Base-by-base conservation (phyloP, 2,329 filamentous ascomycete genomes). In the Lizonia empirigonia region DNA sequence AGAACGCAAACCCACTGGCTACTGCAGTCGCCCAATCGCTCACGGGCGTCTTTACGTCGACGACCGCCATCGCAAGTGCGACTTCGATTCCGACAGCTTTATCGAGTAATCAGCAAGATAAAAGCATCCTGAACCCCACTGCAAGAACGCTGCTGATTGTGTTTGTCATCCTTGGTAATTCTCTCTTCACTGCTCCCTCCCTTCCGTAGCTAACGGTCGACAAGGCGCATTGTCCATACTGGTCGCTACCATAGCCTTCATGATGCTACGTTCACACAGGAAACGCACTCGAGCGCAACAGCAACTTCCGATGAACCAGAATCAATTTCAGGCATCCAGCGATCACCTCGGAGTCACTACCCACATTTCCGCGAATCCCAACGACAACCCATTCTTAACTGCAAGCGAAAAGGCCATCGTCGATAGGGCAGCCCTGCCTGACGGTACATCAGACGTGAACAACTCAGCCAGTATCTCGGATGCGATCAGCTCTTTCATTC, bases 381-480 rank as follows among this genome's bases (percentile, higher is more conserved):
- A 33, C 13, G 29, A 50, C 18, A 50, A 54, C 20, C 51, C 51
- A 4, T 54, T 54, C 26, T n/a, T 54, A 9, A 54, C 45, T 3
- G 46, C 35, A 8, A 46, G 46, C 30, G 51, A 54, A 7, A 54
- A 46, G 13, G 45, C 45, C 4, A 50, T 50, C 16, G 26, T 50
- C 7, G 29, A 38, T 5, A n/a, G 49, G 18, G 40, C 39, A 23
- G 41, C 40, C 7, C 30, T 23, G 3, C n/a, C 36, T 5, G n/a
- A 45, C 7, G 24, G 15, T 3, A 15, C n/a, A 1, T 10, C 33
- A 1, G 20, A 50, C 27, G 6, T 5, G 13, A 24, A 41, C 6
- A 7, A 16, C 5, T 30, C 18, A 1, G 41, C 36, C 2, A 27
- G 13, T 5, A 22, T 50, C 13, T 37, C 46, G 7, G 46, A 54